Conservation (phyloP, 148 eudicot species). For the Vaccinium myrtillus region DNA sequence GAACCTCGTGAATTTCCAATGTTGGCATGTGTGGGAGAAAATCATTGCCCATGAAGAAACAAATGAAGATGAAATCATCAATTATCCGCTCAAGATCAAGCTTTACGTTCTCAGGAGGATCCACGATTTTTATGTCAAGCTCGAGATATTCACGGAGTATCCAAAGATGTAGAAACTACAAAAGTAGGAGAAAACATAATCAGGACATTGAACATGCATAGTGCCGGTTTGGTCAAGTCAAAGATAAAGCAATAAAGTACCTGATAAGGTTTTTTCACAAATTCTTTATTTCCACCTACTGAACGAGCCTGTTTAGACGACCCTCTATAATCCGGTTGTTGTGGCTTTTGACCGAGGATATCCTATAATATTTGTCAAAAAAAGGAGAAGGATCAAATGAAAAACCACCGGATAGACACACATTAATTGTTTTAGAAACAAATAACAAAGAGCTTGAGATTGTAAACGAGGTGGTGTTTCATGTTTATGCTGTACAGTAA, state of each 20-base stretch:
- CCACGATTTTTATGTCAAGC: slow-evolving; percentile 27
- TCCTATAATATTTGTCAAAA: slow-evolving; percentile 13
- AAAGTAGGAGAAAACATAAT: neutral
- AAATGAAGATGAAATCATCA: slow-evolving; percentile 58
- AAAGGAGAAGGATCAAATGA: neutral
- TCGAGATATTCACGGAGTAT: slow-evolving; percentile 48
- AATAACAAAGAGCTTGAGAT: neutral
- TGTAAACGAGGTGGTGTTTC: neutral
- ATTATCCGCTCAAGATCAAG: slow-evolving; percentile 37
- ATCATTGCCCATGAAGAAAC: slow-evolving; percentile 56
- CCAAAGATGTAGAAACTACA: slow-evolving; percentile 54
- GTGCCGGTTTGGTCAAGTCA: neutral
- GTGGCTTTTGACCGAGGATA: neutral
- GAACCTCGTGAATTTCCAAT: slow-evolving; percentile 48
- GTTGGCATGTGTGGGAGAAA: slow-evolving; percentile 53
- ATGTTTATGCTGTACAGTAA: neutral
- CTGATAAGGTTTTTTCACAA: slow-evolving; percentile 23
- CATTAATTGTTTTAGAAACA: neutral
- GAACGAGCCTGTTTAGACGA: neutral
- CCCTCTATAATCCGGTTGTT: neutral
- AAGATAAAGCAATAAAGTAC: neutral
- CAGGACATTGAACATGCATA: neutral
- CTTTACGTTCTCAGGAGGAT: slow-evolving; percentile 28
- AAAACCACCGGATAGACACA: neutral
- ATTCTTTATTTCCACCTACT: neutral